Conservation (phyloP, 805 yeast species). For the Myxozyma udenii region DNA sequence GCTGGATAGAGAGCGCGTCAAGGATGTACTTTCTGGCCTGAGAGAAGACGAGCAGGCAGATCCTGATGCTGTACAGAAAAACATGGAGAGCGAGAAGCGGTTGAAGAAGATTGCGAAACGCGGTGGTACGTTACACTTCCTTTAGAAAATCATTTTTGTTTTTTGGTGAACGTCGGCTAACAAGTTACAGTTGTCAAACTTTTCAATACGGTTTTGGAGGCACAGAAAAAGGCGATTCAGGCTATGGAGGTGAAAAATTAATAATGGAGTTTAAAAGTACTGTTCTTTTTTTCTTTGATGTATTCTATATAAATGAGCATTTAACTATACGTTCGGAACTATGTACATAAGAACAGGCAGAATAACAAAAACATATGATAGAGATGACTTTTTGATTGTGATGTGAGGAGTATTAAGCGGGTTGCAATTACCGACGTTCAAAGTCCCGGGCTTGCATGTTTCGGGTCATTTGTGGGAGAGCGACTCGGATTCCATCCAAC, state of each 20-base stretch:
- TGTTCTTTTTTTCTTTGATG: not conserved
- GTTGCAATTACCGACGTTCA: too few species aligned
- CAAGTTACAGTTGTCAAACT: slow-evolving; percentile 52
- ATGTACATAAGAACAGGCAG: not conserved
- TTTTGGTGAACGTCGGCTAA: not conserved
- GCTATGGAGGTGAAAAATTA: slow-evolving; percentile 7
- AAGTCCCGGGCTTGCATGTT: slow-evolving; percentile 83
- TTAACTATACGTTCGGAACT: not conserved
- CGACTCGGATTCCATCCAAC: slow-evolving; percentile 89
- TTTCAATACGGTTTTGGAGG: slow-evolving; percentile 76
- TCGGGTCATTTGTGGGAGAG: slow-evolving; percentile 95
- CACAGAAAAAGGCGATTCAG: slow-evolving; percentile 48
- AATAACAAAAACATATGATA: too few species aligned
- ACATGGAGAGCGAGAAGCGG: slow-evolving; percentile 63
- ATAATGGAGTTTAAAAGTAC: not conserved
- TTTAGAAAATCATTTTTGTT: not conserved
- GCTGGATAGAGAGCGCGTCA: slow-evolving; percentile 64
- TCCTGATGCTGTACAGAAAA: slow-evolving; percentile 52
- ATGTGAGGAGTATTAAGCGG: too few species aligned
- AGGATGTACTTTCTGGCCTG: slow-evolving; percentile 49
- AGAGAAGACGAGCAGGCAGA: slow-evolving; percentile 44
- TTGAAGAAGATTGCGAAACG: slow-evolving; percentile 79
- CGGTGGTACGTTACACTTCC: slow-evolving; percentile 57
- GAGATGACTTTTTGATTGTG: too few species aligned
- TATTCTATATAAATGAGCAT: not conserved